Conservation (phyloP, 2,329 filamentous ascomycete genomes). For the Nothophaeocryptopus gaeumannii region DNA sequence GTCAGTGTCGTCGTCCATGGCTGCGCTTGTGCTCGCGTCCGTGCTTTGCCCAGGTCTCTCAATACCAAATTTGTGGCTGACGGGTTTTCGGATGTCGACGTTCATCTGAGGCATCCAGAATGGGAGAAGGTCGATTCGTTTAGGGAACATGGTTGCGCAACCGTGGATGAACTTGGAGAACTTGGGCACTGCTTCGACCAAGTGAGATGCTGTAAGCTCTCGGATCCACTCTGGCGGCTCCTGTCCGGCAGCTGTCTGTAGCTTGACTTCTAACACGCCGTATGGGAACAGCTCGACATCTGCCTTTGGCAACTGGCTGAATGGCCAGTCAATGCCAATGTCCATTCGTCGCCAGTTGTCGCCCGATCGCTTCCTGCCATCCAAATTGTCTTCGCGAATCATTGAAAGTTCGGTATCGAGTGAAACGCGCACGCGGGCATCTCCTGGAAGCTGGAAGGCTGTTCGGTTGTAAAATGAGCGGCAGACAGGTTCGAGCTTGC, state of each 20-base stretch:
- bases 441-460: slow-evolving; percentile 93
- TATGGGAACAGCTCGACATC: slow-evolving; percentile 94
- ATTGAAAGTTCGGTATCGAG: slow-evolving; percentile 95
- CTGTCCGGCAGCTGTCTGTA: slow-evolving; percentile 93
- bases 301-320: slow-evolving; percentile 78
- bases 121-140: slow-evolving; percentile 82
- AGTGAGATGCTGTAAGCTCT: slow-evolving; percentile 85
- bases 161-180: slow-evolving; percentile 99
- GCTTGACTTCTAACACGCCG: slow-evolving; percentile 92
- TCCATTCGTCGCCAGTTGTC: slow-evolving; percentile 96
- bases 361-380: slow-evolving; percentile 71
- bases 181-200: slow-evolving; percentile 98
- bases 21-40: slow-evolving; percentile 72
- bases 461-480: slow-evolving; percentile 98
- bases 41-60: slow-evolving; percentile 72
- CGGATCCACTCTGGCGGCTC: slow-evolving; percentile 96
- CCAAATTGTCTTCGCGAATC: slow-evolving; percentile 91
- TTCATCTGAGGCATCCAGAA: slow-evolving; percentile 99
- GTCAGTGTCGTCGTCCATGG: slow-evolving; percentile 72
- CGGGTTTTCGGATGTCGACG: slow-evolving; percentile 91
- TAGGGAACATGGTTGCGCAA: slow-evolving; percentile 80
- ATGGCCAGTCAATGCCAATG: slow-evolving; percentile 94
- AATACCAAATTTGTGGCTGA: slow-evolving; percentile 86
- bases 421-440: slow-evolving; percentile 93
- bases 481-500: slow-evolving; percentile 83